Evolutionary conservation across 2,329 filamentous ascomycete species (phyloP).

Genomic region (Botryotinia narcissicola): DNA sequence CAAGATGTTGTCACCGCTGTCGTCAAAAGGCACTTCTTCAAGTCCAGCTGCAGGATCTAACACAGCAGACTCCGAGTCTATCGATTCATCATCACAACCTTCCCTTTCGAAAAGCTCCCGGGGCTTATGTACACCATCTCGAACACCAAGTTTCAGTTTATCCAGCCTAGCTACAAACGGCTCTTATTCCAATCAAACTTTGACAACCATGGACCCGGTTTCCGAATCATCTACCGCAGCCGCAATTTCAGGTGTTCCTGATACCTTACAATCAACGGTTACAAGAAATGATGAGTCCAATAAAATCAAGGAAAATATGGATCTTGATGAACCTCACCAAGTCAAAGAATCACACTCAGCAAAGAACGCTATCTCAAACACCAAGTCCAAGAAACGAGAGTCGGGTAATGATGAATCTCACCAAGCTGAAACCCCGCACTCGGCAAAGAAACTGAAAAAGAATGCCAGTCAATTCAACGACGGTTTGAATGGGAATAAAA

Average conservation of each 20-base stretch:
- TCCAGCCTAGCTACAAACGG: not conserved
- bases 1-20: not conserved
- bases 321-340: not conserved
- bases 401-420: not conserved
- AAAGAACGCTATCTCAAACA: not conserved
- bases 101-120: no score
- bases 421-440: not conserved
- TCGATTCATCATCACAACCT: no score
- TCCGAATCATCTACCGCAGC: not conserved
- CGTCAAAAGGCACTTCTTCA: not conserved
- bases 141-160: no score
- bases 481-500: not conserved
- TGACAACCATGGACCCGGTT: not conserved
- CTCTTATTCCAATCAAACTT: not conserved
- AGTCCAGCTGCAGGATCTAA: not conserved
- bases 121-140: not conserved
- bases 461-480: not conserved
- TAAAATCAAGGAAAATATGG: not conserved
- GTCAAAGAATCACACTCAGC: not conserved
- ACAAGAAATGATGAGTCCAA: not conserved
- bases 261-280: not conserved
- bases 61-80: not conserved
- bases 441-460: not conserved
- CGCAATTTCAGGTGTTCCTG: not conserved
- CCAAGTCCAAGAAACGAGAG: not conserved